Evolutionary conservation across 2,329 filamentous ascomycete species (phyloP), one percentile per base, ranked within the genome.

Genomic region (Remersonia thermophila): DNA sequence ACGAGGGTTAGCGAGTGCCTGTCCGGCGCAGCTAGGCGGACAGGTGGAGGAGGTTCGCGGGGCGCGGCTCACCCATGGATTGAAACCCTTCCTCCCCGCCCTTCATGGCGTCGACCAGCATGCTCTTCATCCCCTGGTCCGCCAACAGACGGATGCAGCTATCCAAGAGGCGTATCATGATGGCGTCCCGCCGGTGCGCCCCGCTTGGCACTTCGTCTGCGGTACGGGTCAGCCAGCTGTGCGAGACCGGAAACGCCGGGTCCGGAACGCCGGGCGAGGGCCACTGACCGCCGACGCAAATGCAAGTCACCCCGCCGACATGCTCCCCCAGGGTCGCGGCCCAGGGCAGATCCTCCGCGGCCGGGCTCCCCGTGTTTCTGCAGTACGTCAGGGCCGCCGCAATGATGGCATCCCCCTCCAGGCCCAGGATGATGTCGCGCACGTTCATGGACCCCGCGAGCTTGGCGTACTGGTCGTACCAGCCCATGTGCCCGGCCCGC

Each of bases 231-330:
- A 38, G 36, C 25, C 20, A 23, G 31, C 35, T 27, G 25, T 20
- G n/a, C 20, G 17, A 30, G 42, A 33, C 33, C n/a, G 9, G 7
- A n/a, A 23, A 8, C 10, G 13, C 9, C 13, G n/a, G 7, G 14
- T 20, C 26, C 12, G 3, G 6, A 5, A 28, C n/a, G 17, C 25
- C 33, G 30, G 10, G n/a, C n/a, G n/a, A n/a, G n/a, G n/a, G n/a
- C n/a, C 15, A 61, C 67, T 41, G 51, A 73, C 73, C 67, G 49
- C 60, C 56, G 43, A 76, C 66, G 53, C 68, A 76, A 35, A 77
- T 67, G 51, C 73, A 77, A n/a, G 71, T 66, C 26, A 73, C 64
- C 17, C 73, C 73, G 31, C 72, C 73, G 29, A 73, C 65, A 40
- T 68, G 60, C 30, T 55, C 51, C 9, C 63, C 67, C 38, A 75